Evolutionary conservation across 2,329 filamentous ascomycete genomes (phyloP), one percentile per base, ranked within the genome.

Genomic region (Botryotinia calthae): DNA sequence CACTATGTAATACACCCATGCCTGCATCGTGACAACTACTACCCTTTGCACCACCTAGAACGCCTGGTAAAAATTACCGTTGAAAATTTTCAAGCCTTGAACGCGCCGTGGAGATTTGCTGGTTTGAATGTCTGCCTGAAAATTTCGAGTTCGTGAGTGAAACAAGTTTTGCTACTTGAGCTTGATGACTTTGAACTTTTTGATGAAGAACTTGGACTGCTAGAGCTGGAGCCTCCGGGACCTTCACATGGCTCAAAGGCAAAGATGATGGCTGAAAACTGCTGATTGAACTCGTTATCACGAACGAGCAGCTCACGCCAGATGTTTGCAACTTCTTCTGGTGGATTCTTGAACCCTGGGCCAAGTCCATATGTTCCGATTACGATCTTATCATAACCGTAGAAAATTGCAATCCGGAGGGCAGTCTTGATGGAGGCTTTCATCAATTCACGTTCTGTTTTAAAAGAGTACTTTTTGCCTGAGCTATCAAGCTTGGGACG

Each of bases 401-500:
- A 86, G 78, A 86, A 87, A 28, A 87, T 87, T 75, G 91, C 92
- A 75, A 94, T 93, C 64, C 89, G 87, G 28, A 94, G 86, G 3
- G 91, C 89, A 1, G 89, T 88, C 34, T 89, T 88, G 81, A 94
- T 90, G 82, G 94, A 93, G 78, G 91, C 89, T 78, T 86, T 87
- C 82, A 93, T 91, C 80, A 93, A 85, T 76, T 92, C 89, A 74
- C 87, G 87, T 82, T 94, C 92, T 77, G 90, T 86, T 5, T 85
- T 84, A 81, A 95, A 94, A 0, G 90, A 91, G 82, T 93, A 94
- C 75, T 88, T 88, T 74, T 85, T 85, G n/a, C 89, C 90, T 66
- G 85, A 85, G 73, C 89, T 87, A 77, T 90, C 90, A 56, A 94
- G 86, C 81, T 93, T 94, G 28, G 92, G 92, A 82, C 91, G 89